Evolutionary conservation across 768 basidiomycete species (phyloP), one percentile per base, ranked within the genome.

Genomic region (Hydnum rufescens): DNA sequence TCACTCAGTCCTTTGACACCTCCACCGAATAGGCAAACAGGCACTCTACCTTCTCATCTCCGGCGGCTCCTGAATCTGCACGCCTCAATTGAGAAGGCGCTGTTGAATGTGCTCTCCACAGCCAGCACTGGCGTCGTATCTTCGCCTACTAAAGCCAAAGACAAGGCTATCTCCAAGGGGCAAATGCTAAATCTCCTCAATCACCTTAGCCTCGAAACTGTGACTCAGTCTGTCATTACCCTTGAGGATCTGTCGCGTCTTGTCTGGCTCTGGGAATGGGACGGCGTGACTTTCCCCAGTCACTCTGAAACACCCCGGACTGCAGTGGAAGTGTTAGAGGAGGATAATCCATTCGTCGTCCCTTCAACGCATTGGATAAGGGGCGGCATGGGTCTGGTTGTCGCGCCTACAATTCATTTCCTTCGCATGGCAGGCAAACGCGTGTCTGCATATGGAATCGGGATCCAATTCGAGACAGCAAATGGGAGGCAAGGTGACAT

Each of bases 261-360:
- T 19, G 87, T 85, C 65, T 88, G 86, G 85, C 55, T 88, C 16
- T 87, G 86, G 83, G 85, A 88, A 62, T 89, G 86, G 85, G 78
- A 85, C 60, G 72, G 73, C 4, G 64, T 72, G 42, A 55, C 68
- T 3, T 51, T 74, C 2, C n/a, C 53, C 3, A 19, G 19, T 39
- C 8, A 39, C 8, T 8, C 34, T 39, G 8, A 8, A 19, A 26
- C 8, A 8, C 28, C 44, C 6, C 44, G 8, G 16, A 6, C 44
- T 6, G 6, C 44, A 13, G 25, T 13, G 6, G n/a, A n/a, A n/a
- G n/a, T n/a, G n/a, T n/a, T n/a, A n/a, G n/a, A n/a, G n/a, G 44
- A 47, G 8, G 28, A 26, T 8, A 28, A 53, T 46, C 52, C 52
- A 28, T 51, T 51, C n/a, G 18, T 53, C 19, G 52, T 64, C 18